Conservation (phyloP, 163 green algal species). For the Chlamydomonas reinhardtii region DNA sequence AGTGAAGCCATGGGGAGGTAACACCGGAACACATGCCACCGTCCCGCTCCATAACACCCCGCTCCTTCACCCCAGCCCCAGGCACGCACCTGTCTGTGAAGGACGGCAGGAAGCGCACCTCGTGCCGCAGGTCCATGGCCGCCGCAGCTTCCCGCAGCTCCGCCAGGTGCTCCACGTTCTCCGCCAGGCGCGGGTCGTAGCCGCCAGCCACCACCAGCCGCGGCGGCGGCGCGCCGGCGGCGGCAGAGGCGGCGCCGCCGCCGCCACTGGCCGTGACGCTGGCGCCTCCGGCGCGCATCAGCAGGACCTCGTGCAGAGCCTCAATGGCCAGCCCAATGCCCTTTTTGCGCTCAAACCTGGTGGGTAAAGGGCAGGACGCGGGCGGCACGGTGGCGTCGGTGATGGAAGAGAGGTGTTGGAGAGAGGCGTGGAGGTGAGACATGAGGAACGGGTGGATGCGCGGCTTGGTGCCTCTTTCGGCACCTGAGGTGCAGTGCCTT, state of each 20-base stretch:
- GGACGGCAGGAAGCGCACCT: conserved; percentile 85
- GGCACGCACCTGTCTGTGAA: conserved; percentile 74
- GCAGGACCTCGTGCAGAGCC: conserved; percentile 70
- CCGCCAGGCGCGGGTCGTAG: conserved; percentile 75
- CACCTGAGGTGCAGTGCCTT: too few species aligned
- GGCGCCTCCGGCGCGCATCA: not conserved
- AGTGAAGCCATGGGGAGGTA: too few species aligned
- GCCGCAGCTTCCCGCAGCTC: conserved; percentile 75
- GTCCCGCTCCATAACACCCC: too few species aligned
- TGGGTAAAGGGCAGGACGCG: not conserved
- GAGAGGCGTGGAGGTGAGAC: not conserved
- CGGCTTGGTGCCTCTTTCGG: too few species aligned
- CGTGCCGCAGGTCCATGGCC: conserved; percentile 67
- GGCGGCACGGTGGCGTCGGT: too few species aligned
- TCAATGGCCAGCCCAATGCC: conserved; percentile 80
- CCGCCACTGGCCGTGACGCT: not conserved
- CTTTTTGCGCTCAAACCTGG: conserved; percentile 98
- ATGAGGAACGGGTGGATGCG: too few species aligned
- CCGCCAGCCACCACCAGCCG: conserved; percentile 55
- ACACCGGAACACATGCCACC: too few species aligned
- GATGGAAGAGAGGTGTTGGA: not conserved
- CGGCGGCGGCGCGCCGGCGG: not conserved
- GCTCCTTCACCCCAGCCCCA: too few species aligned
- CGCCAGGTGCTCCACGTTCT: conserved; percentile 87
- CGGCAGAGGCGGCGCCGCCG: not conserved